Conservation (phyloP, 1,139 yeast genomes). For the Candida smagusa region DNA sequence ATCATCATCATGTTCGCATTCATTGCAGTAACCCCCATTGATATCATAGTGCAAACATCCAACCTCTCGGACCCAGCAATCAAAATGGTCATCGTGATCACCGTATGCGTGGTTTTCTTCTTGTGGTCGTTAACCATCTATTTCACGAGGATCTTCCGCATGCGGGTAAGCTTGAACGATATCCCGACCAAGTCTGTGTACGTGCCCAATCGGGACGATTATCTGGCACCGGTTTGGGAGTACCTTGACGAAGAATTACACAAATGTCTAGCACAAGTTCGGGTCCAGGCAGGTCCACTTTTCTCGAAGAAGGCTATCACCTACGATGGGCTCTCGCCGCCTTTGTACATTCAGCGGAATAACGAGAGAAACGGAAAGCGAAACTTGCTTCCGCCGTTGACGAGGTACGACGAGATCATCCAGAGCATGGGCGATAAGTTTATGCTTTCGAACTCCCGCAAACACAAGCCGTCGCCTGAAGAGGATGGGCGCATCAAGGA, state of each 20-base stretch:
- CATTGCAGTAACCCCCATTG: slow-evolving; percentile 69
- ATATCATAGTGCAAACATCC: slow-evolving; percentile 65
- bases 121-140: slow-evolving; percentile 47
- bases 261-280: slow-evolving; percentile 44
- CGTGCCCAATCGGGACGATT: slow-evolving; percentile 65
- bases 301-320: slow-evolving; percentile 36
- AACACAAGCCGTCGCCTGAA: slow-evolving; percentile 4
- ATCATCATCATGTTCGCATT: slow-evolving; percentile 47
- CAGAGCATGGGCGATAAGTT: slow-evolving; percentile 53
- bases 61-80: slow-evolving; percentile 50
- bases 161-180: slow-evolving; percentile 60
- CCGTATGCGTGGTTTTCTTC: slow-evolving; percentile 63
- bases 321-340: slow-evolving; percentile 64
- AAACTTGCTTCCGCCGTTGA: slow-evolving; percentile 51
- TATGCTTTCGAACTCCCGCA: slow-evolving; percentile 20
- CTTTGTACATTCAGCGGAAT: slow-evolving; percentile 31
- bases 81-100: slow-evolving; percentile 72
- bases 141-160: slow-evolving; percentile 53
- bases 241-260: slow-evolving; percentile 36
- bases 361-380: slow-evolving; percentile 18
- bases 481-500: slow-evolving; percentile 13
- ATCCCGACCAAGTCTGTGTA: slow-evolving; percentile 67
- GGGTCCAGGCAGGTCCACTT: slow-evolving; percentile 51
- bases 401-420: slow-evolving; percentile 64
- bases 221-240: slow-evolving; percentile 48